Base-by-base conservation (phyloP, 345 rosid genomes). In the Salix arbutifolia region DNA sequence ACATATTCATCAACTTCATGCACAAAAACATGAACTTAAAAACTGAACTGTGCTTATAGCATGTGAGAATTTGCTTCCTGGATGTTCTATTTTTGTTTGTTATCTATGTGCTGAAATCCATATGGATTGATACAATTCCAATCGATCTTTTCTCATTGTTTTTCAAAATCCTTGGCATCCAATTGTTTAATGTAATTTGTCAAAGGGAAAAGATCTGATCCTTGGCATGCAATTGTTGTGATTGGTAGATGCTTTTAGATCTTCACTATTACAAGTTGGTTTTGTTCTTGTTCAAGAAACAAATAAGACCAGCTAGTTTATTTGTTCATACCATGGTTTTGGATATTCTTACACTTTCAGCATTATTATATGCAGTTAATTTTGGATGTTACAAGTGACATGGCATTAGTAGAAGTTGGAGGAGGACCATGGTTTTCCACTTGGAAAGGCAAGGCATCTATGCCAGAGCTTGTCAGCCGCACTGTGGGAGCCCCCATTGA, bases 401-500 rank as follows among this genome's bases (percentile, higher is more conserved):
- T 90, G 97, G 97, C 97, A 8, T 97, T 97, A 0, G 80, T 95
- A 52, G 99, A 95, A 83, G 84, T 93, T 10, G 97, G 99, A 77
- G 99, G 99, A 83, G 99, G 99, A 26, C 99, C 97, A 2, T 95
- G 97, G 99, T 95, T 95, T 85, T 89, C 78, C 71, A 79, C 91
- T 31, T 95, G 99, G 99, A 90, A 89, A 83, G 94, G 97, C 56
- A 78, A 84, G 50, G 88, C 99, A 28, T 50, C 83, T 26, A 71
- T 89, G 4, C 99, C 97, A 0, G 93, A 90, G 81, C 67, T 89
- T 52, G 84, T 93, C 61, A 87, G 82, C 65, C 85, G 76, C 18
- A 83, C 86, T 65, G 88, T 93, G 52, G 82, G 72, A 28, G 72
- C 80, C 67, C 97, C 97, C 23, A 35, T 93, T 25, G 93, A 95